Conservation (phyloP, 139 green algal species). For the Closterium sp. region DNA sequence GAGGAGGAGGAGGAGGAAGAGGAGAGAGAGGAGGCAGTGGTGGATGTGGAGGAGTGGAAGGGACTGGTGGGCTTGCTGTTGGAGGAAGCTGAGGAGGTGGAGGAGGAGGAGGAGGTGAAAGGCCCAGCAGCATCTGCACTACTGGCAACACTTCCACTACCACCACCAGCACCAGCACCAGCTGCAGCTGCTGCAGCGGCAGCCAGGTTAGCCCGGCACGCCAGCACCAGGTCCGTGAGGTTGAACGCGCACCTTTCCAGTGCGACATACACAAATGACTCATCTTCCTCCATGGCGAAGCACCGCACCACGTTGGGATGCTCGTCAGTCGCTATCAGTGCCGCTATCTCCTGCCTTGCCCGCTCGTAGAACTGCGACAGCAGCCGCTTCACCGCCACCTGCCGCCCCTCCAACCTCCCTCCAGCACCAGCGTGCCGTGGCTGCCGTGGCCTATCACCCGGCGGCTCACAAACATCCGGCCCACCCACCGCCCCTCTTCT, state of each 20-base stretch:
- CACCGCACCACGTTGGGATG: slow-evolving; percentile 91
- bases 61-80: background rate
- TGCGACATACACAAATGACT: slow-evolving; percentile 95
- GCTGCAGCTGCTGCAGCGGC: background rate
- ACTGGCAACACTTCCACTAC: background rate
- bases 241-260: slow-evolving; percentile 81
- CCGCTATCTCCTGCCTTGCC: slow-evolving; percentile 87
- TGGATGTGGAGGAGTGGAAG: background rate
- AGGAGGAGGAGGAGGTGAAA: background rate
- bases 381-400: slow-evolving; percentile 59
- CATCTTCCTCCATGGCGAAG: slow-evolving; percentile 97
- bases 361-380: slow-evolving; percentile 54
- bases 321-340: slow-evolving; percentile 90
- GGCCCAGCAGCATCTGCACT: background rate
- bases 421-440: slow-evolving; percentile 60
- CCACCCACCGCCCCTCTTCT: slow-evolving; percentile 20
- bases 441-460: slow-evolving; percentile 61
- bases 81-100: background rate
- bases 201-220: slow-evolving; percentile 11
- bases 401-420: slow-evolving; percentile 54
- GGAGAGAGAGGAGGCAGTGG: background rate
- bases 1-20: background rate
- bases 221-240: slow-evolving; percentile 58
- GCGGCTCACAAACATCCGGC: slow-evolving; percentile 44
- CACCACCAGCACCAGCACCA: background rate